Base-by-base conservation (phyloP, 164 flowering plant species). In the Sedum album region DNA sequence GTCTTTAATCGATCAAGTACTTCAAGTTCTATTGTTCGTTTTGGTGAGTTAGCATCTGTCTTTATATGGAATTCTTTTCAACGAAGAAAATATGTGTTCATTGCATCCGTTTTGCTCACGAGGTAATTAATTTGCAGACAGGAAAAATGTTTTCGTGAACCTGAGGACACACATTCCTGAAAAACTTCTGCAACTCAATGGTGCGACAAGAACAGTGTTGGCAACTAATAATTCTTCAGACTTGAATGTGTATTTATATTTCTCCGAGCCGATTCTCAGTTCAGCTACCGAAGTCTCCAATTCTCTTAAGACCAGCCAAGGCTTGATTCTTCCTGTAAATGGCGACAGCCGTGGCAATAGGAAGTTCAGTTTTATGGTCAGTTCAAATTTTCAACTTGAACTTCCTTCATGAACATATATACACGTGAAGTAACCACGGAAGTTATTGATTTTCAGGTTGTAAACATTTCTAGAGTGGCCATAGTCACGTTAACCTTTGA, bases 311-410 rank as follows among this genome's bases (percentile, higher is more conserved):
- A 71, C 73, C 67, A 94, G 79, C 71, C 81, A 80, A 38, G 98
- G 98, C 2, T 38, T 69, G 11, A 87, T 94, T 75, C 73, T 76
- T 71, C 89, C 93, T 30, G 78, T 74, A 9, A 67, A 60, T 68
- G 82, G 86, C 46, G 69, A 77, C 62, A 84, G 55, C 73, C 76
- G 70, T 68, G 89, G 90, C 35, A 82, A 84, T 67, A 91, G 86
- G 13, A 83, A 90, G 71, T 94, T 88, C 70, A 87, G 93, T n/a
- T 91, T 80, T 79, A 51, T 77, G 87, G 98, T 93, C 10, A 76
- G 83, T 77, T 44, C 48, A 44, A 44, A 13, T 13, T 17, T 35
- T 44, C 48, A 39, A 39, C 42, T 8, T 51, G 4, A 49, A 67
- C 6, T 66, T 31, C 51, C 14, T 49, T 23, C 6, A 23, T 65